Base-by-base conservation (phyloP, 2,329 filamentous ascomycete genomes). In the Penicillium sclerotigenum region DNA sequence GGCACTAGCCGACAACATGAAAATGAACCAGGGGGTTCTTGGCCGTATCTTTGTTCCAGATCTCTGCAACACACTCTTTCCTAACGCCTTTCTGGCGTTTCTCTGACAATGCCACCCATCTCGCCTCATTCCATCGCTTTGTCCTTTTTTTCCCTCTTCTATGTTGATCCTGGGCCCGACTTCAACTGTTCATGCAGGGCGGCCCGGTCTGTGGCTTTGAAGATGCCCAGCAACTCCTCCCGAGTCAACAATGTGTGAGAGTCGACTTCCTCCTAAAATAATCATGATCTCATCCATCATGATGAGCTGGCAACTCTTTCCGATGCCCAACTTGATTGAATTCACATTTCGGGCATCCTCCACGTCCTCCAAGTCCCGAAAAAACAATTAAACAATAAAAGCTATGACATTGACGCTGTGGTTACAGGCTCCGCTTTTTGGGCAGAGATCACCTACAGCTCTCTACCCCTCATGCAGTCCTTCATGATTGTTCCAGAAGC, bases 131-230 rank as follows among this genome's bases (percentile, higher is more conserved):
- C 40, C 29, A 24, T 34, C 20, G 20, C 28, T 8, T 49, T 46
- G 22, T 56, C 38, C n/a, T 7, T 14, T 6, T 29, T 34, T 43
- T 10, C 38, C 43, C 14, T 24, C 11, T 33, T 29, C 36, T 52
- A 31, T 43, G 41, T n/a, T 33, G 33, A 59, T 36, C 37, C 52
- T 45, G 31, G 42, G 47, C 54, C 37, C 36, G 40, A 56, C 53
- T 58, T 56, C 59, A 62, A 55, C 54, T 60, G 56, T 61, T 63
- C 62, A 69, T 69, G 68, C 67, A 70, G 59, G 65, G 65, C 65
- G 63, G 67, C 65, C 65, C 59, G 59, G 64, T 61, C 57, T 59
- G 36, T 65, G 58, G 47, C 56, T 57, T 45, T 26, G 2, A 22
- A 36, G 31, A 36, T 47, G 42, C 50, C 42, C 48, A 52, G 54